Evolutionary conservation across 1,139 yeast species (phyloP).

Genomic region (Magnusiomyces paraingens): DNA sequence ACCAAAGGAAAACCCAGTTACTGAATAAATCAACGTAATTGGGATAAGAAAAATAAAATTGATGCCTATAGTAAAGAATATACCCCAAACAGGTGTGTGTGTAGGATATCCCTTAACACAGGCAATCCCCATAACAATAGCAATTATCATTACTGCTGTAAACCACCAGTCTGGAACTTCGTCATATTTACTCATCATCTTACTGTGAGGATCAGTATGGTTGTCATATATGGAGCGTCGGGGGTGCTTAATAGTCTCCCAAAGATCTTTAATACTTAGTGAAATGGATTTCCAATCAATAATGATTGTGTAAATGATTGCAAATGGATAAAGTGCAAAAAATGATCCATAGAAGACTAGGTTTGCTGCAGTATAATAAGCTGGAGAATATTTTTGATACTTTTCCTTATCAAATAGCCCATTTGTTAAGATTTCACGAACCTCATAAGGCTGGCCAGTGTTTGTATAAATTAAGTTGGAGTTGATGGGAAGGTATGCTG

Average conservation of each 20-base stretch:
- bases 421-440: conserved; percentile 39
- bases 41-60: conserved; percentile 51
- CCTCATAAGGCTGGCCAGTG: conserved; percentile 41
- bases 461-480: conserved; percentile 44
- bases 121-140: conserved; percentile 49
- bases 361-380: conserved; percentile 40
- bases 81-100: conserved; percentile 46
- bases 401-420: conserved; percentile 32
- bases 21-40: conserved; percentile 41
- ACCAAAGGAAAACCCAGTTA: conserved; percentile 48
- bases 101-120: conserved; percentile 42
- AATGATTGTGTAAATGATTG: conserved; percentile 22
- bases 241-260: conserved; percentile 31
- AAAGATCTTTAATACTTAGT: conserved; percentile 16
- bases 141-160: conserved; percentile 43
- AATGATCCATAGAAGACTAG: conserved; percentile 34
- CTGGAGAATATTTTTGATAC: conserved; percentile 41
- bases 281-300: conserved; percentile 22
- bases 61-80: conserved; percentile 51
- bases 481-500: conserved; percentile 51
- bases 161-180: conserved; percentile 67
- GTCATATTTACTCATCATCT: conserved; percentile 45
- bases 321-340: conserved; percentile 29
- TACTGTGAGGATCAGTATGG: conserved; percentile 18
- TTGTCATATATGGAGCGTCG: conserved; percentile 31